Evolutionary conservation across 208 protist genomes (phyloP), one percentile per base, ranked within the genome.

Genomic region (Polymyxa betae): DNA sequence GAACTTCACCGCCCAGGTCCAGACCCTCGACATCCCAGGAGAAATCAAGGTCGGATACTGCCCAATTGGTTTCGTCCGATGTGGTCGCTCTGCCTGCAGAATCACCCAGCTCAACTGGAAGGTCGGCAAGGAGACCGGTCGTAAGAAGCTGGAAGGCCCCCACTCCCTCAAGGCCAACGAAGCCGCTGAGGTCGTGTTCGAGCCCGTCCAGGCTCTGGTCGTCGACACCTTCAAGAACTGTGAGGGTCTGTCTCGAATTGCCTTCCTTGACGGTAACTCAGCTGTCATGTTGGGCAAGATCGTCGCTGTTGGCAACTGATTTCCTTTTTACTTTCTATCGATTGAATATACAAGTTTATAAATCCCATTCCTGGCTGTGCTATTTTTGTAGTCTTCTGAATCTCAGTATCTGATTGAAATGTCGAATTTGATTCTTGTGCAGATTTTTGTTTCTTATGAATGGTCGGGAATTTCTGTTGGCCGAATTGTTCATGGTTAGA

Each of bases 21-120:
- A 93, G 89, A 93, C 92, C 0, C 92, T 95, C 88, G 92, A 95
- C 54, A 91, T 93, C 77, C 94, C 94, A 0, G 93, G 93, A 54
- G 92, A 95, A 90, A 91, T 95, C 90, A 93, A 93, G 82, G 0
- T 88, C n/a, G 94, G 94, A 41, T 95, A 95, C 93, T 93, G 93
- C 40, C 94, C 94, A 0, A 92, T 95, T n/a, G 92, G 91, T 77
- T 92, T 93, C 89, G 91, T 93, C 68, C 94, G 92, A 60, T 92
- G 88, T 88, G 91, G 91, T 64, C 93, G 93, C 89, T 66, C 92
- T 0, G 93, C 94, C 1, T 94, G 93, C 93, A 87, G 91, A 32
- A 92, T 95, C 60, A 52, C 66, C 72, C 92, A 88, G 77, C 92
- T 95, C 82, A 72, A 91, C 24, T 94, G 91, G 60, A 95, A 94